Base-by-base conservation (phyloP, 768 basidiomycete genomes). In the Nevesoporus exiguus region DNA sequence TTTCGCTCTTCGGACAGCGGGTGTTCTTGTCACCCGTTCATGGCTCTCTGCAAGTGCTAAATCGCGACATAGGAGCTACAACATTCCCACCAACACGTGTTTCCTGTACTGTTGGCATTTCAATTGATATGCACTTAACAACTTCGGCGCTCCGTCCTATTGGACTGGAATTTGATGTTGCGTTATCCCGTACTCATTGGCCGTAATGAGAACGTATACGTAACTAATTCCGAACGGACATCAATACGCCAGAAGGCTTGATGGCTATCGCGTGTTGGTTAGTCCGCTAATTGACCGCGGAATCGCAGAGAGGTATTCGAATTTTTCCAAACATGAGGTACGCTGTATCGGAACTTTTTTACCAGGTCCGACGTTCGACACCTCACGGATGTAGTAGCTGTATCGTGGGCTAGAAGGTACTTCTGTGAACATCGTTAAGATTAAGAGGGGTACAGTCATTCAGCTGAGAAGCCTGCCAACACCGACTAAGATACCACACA, bases 241-340 rank as follows among this genome's bases (percentile, higher is more conserved):
- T 55, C 37, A 56, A 50, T 51, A 52, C 29, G 37, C 19, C 36
- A 51, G 51, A 55, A 54, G 47, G 55, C 54, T 66, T 55, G 57
- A 52, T 47, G 37, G 53, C 31, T 54, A 48, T 53, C 60, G 53
- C 54, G 47, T 61, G 61, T 62, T 53, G 24, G 29, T 42, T 45
- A 51, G 46, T 50, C 39, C 47, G n/a, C 37, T 31, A 47, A 17
- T 37, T 61, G 34, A 19, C 64, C 64, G 66, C 66, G 60, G 66
- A 52, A 66, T 66, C 55, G 44, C 58, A 54, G 59, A 59, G 59
- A 47, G 27, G 29, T 40, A 56, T 3, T 41, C 25, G 36, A 53
- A 44, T 60, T 43, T 22, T 44, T 34, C 43, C 24, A 43, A 41
- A 50, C 60, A 63, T 37, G 61, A 53, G 54, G 49, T 33, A 33